Percentiles rank a stretch among this genome's conserved stretches.
These are phyloP conservation scores for Rhodamnia rubescens DNA, from an alignment of 345 rosid genomes.

Conservation along the genomic window DNA sequence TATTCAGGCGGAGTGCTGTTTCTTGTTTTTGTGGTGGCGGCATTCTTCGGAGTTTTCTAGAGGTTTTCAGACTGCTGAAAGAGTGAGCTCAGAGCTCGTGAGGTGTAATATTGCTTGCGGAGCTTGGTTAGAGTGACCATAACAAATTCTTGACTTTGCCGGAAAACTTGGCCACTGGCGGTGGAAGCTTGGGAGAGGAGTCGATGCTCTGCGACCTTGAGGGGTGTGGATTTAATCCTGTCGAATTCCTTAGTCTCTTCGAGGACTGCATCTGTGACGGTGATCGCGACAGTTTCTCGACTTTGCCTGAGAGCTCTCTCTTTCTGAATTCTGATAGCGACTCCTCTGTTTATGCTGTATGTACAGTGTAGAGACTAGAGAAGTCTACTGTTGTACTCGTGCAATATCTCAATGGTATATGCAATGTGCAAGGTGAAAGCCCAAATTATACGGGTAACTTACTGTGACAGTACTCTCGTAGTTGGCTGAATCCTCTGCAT, in stretches of 20 bases:
- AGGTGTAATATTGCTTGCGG: too few relatives aligned
- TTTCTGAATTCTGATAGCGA: neutral
- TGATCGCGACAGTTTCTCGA: neutral
- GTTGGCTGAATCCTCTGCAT: neutral
- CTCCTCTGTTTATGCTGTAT: neutral
- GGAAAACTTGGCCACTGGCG: neutral
- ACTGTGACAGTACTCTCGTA: neutral
- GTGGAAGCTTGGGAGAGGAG: neutral
- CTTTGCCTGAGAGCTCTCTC: neutral
- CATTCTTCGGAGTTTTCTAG: too few relatives aligned
- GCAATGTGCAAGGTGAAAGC: neutral
- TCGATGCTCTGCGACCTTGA: neutral
- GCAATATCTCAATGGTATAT: neutral
- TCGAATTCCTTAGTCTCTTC: fast-evolving
- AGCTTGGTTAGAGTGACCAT: neutral
- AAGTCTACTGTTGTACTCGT: neutral
- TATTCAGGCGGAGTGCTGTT: too few relatives aligned
- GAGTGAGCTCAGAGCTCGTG: too few relatives aligned
- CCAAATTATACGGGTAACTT: neutral
- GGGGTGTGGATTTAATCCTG: neutral
- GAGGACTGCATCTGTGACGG: neutral
- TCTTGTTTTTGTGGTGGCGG: too few relatives aligned
- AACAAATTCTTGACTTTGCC: neutral
- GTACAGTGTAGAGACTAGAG: neutral
- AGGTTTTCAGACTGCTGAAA: too few relatives aligned